A percentile compares a stretch with the other conserved stretches of the same genome.
Conservation (phyloP, 2,329 filamentous ascomycete genomes). For the Dothidotthia symphoricarpi region DNA sequence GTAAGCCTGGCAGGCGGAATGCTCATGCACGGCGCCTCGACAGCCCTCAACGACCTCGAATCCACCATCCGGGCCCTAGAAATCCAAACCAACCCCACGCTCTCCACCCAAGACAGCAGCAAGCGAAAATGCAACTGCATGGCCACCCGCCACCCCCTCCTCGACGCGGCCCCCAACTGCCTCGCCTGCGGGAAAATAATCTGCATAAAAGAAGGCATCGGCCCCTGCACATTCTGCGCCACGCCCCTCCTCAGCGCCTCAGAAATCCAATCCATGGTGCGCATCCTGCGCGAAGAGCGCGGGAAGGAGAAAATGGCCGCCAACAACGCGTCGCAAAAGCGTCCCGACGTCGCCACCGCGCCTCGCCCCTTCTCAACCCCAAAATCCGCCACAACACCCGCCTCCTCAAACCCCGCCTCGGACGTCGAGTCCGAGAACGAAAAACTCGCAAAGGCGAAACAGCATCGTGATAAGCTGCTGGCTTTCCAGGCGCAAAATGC, state of each 20-base stretch:
- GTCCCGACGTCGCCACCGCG: slow-evolving; percentile 62
- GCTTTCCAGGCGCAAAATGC: slow-evolving; percentile 85
- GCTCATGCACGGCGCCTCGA: slow-evolving; percentile 78
- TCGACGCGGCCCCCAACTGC: slow-evolving; percentile 91
- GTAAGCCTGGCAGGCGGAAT: slow-evolving; percentile 72
- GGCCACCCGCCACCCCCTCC: slow-evolving; percentile 79
- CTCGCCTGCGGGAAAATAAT: slow-evolving; percentile 90
- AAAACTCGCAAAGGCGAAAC: slow-evolving; percentile 66
- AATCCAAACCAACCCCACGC: slow-evolving; percentile 81
- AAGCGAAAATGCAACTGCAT: slow-evolving; percentile 81
- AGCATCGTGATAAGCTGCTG: slow-evolving; percentile 78
- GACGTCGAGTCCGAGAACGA: slow-evolving; percentile 52
- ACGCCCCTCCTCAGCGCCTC: slow-evolving; percentile 66
- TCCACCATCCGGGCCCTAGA: slow-evolving; percentile 87
- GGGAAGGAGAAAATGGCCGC: slow-evolving; percentile 81
- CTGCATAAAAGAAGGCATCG: slow-evolving; percentile 89
- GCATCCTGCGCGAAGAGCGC: slow-evolving; percentile 77
- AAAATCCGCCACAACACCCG: slow-evolving; percentile 36
- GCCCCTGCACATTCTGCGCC: slow-evolving; percentile 89
- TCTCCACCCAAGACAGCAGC: slow-evolving; percentile 55
- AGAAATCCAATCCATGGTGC: slow-evolving; percentile 83
- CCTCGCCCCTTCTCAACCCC: slow-evolving; percentile 58
- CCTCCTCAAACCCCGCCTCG: slow-evolving; percentile 37
- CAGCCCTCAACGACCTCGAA: slow-evolving; percentile 65
- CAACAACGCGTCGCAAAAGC: slow-evolving; percentile 69